Base-by-base conservation (phyloP, 805 yeast species). In the Kazachstania bromeliacearum region DNA sequence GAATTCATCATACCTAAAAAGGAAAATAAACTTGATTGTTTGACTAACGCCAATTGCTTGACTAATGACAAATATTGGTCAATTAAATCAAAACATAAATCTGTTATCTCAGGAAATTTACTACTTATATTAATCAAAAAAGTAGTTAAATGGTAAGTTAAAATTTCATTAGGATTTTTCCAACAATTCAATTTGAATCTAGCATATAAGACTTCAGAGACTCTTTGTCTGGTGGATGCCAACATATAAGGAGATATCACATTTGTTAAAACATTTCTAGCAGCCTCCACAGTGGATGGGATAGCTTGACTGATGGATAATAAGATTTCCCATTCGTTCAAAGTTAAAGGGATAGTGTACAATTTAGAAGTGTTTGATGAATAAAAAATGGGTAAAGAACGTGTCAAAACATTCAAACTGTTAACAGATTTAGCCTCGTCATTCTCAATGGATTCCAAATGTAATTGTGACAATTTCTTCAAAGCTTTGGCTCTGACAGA, bases 301-400 rank as follows among this genome's bases (percentile, higher is more conserved):
- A 39, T 38, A 4, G 67, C 50, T 8, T 66, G 48, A 41, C 77
- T 64, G n/a, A 76, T 55, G 0, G 81, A 73, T 28, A 69, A 37
- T 34, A 77, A 53, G 9, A 72, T 66, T 46, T 77, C 82, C 50
- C 69, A 64, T 41, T 77, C 81, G 39, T 68, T 71, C 27, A 64
- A 57, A 2, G 73, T 57, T 40, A 73, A 62, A 12, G 73, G 70
- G 13, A 68, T 66, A 4, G 59, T 50, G 24, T 50, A 53, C 5
- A 57, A 33, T 32, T 52, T 52, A 1, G 53, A 40, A 2, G 43
- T 38, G 20, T 53, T 39, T 1, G 52, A 43, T 2, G 59, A 48
- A 29, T 53, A 53, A 24, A 44, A 48, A 6, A 53, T 40, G 3
- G 62, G 62, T 25, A 57, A 40, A 1, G 55, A 45, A 28, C 45